phyloP scores from a whole-genome alignment of 1,284 basidiomycete genomes.

The Coniferiporia sulphurascens region DNA sequence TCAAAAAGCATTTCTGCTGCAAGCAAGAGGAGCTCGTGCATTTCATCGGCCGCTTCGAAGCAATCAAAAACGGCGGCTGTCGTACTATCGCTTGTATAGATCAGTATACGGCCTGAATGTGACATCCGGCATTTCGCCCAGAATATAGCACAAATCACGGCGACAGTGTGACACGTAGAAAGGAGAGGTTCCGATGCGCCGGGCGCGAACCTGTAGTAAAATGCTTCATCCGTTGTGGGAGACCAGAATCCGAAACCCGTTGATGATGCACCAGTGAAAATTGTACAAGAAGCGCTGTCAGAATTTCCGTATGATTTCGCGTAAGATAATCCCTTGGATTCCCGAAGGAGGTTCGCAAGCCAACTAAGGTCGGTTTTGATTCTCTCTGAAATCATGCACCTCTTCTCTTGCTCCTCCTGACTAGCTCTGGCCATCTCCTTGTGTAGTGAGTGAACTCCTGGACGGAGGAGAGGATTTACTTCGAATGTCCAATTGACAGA shows the following conservation, averaged over 20 bases:
- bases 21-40: not conserved
- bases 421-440: conserved; percentile 1
- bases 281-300: not conserved
- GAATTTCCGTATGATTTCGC: not conserved
- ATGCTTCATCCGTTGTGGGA: not conserved
- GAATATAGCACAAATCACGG: conserved; percentile 7
- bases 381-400: not conserved
- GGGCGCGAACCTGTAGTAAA: not conserved
- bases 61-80: not conserved
- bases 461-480: conserved; percentile 27
- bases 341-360: conserved; percentile 9
- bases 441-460: conserved; percentile 22
- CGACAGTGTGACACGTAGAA: conserved; percentile 2
- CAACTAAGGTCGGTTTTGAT: conserved; percentile 5
- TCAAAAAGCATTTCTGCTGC: conserved; percentile 5
- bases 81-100: conserved; percentile 2
- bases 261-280: not conserved
- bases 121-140: not conserved
- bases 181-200: not conserved
- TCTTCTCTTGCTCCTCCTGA: not conserved
- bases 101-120: not conserved
- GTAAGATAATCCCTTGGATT: conserved; percentile 9
- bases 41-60: not conserved
- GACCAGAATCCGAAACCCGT: conserved; percentile 13
- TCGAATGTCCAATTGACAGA: conserved; percentile 33